Percentiles rank a stretch among this genome's conserved stretches.
phyloP scores from a whole-genome alignment of 2,329 filamentous ascomycete species.

The Camillea tinctor region DNA sequence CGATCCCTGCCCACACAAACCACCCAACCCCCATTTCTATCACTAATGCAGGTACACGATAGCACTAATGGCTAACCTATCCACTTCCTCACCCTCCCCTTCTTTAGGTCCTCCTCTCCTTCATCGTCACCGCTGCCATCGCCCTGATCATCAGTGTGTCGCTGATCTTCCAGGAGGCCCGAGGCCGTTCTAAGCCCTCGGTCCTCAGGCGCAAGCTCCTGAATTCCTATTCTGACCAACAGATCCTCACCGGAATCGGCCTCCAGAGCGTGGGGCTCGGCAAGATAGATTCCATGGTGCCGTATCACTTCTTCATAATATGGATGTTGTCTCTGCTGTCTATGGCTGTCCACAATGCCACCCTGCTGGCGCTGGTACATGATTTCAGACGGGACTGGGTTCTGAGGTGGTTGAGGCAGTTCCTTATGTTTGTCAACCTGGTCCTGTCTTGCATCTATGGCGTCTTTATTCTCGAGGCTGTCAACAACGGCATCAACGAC shows the following conservation, averaged over 20 bases:
- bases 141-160: constrained; percentile 54
- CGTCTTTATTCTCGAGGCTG: constrained; percentile 55
- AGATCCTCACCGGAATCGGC: constrained; percentile 68
- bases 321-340: constrained; percentile 66
- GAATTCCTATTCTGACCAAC: constrained; percentile 64
- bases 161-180: constrained; percentile 56
- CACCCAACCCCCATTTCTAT: not conserved
- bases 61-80: constrained; percentile 1
- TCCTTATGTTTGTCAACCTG: constrained; percentile 65
- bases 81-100: not conserved
- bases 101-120: constrained; percentile 59
- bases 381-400: constrained; percentile 68
- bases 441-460: constrained; percentile 56
- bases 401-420: constrained; percentile 62
- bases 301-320: constrained; percentile 70
- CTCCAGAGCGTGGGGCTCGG: constrained; percentile 63
- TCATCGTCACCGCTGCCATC: constrained; percentile 62
- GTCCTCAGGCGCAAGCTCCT: constrained; percentile 63
- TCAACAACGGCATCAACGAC: constrained; percentile 50
- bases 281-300: constrained; percentile 56
- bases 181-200: constrained; percentile 39
- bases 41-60: constrained; percentile 13
- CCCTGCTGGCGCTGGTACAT: constrained; percentile 62
- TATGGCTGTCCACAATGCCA: constrained; percentile 64
- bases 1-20: not conserved